Evolutionary conservation across 805 yeast genomes (phyloP).

Genomic region (Pichia ethanolica): DNA sequence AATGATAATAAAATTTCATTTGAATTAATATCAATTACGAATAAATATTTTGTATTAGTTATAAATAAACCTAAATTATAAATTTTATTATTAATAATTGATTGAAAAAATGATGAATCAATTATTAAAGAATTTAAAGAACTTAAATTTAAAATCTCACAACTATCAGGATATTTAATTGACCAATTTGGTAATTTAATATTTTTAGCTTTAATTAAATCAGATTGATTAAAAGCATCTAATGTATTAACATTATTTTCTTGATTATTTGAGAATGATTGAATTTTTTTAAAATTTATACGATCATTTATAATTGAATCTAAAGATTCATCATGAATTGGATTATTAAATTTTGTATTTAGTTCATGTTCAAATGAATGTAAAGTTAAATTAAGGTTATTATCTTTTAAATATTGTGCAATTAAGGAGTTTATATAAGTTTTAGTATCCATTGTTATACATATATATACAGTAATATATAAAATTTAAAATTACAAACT

Average conservation of each 20-base stretch:
- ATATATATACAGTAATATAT: no score
- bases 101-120: constrained; percentile 12
- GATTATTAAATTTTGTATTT: constrained; percentile 26
- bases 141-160: constrained; percentile 11
- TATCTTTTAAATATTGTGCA: constrained; percentile 52
- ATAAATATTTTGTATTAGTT: constrained; percentile 22
- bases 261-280: not conserved
- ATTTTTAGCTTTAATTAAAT: constrained; percentile 14
- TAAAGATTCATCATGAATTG: constrained; percentile 28
- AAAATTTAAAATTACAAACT: no score
- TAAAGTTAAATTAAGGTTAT: constrained; percentile 41
- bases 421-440: constrained; percentile 30
- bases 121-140: constrained; percentile 21
- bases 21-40: constrained; percentile 20
- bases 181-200: constrained; percentile 23
- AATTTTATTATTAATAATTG: constrained; percentile 6
- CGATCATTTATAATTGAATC: constrained; percentile 31
- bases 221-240: constrained; percentile 19
- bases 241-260: not conserved
- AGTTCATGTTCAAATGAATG: constrained; percentile 40
- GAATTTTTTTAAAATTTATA: constrained; percentile 17
- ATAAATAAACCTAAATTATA: constrained; percentile 19
- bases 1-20: constrained; percentile 9
- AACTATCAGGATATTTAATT: constrained; percentile 14
- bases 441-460: not conserved